Percentiles rank a stretch among this genome's conserved stretches.
Conservation (phyloP, 768 basidiomycete species). For the Exidia glandulosa region DNA sequence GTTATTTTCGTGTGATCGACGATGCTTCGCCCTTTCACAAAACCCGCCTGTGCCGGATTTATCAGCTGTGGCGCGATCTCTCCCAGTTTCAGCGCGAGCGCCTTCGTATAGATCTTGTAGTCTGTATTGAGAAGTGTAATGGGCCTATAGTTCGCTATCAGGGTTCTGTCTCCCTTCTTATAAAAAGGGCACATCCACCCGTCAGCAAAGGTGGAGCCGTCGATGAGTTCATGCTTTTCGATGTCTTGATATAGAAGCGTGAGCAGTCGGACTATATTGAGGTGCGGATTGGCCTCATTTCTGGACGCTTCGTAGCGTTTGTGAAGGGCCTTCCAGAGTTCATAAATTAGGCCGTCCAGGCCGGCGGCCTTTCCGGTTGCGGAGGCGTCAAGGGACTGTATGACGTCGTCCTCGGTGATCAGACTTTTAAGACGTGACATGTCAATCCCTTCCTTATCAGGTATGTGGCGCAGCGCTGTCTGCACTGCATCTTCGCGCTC, state of each 20-base stretch:
- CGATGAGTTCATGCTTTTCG: too few species aligned
- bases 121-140: slow-evolving; percentile 13
- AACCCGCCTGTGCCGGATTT: slow-evolving; percentile 11
- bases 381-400: too few species aligned
- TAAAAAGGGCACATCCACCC: too few species aligned
- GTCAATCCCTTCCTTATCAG: not conserved
- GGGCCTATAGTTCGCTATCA: slow-evolving; percentile 12
- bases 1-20: slow-evolving; percentile 7
- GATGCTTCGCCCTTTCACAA: slow-evolving; percentile 8
- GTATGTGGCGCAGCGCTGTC: not conserved
- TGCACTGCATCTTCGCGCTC: too few species aligned
- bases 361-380: not conserved
- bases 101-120: slow-evolving; percentile 14
- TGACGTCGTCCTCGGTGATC: not conserved
- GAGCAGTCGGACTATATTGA: too few species aligned
- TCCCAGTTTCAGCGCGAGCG: not conserved
- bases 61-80: not conserved
- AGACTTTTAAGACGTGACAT: too few species aligned
- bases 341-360: not conserved
- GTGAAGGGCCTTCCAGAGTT: too few species aligned
- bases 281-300: too few species aligned
- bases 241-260: too few species aligned
- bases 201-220: too few species aligned
- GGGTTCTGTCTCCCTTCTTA: too few species aligned
- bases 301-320: too few species aligned